Percentiles rank a stretch among this genome's conserved stretches.
phyloP scores from a whole-genome alignment of 177 flowering plant genomes.

The Tripterygium wilfordii region DNA sequence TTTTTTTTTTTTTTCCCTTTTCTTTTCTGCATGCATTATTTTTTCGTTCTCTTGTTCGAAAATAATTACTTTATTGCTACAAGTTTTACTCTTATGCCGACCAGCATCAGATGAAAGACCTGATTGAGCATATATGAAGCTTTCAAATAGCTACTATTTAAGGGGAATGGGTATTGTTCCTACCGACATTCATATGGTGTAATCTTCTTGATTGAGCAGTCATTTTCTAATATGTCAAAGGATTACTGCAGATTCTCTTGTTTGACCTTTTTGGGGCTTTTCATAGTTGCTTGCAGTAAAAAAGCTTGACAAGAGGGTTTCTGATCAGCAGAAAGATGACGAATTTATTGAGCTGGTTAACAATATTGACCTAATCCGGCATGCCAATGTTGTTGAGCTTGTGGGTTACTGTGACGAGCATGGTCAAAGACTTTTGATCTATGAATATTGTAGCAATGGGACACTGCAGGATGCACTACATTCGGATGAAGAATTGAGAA shows the following conservation, averaged over 20 bases:
- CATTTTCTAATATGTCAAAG: neutral
- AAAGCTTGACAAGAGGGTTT: constrained; percentile 49
- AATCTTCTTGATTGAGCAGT: too few species aligned
- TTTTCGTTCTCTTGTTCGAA: too few species aligned
- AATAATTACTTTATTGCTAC: too few species aligned
- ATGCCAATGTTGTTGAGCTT: constrained; percentile 62
- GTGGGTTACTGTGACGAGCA: constrained; percentile 76
- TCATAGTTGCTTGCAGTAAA: constrained; percentile 61
- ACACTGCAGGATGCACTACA: constrained; percentile 79
- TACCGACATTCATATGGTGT: too few species aligned
- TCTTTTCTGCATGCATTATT: too few species aligned
- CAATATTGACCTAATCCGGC: constrained; percentile 43
- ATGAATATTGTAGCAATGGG: constrained; percentile 75
- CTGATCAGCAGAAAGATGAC: constrained; percentile 43
- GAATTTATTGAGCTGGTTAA: constrained; percentile 66
- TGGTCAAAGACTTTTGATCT: constrained; percentile 52
- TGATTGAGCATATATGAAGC: too few species aligned
- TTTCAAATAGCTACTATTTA: neutral
- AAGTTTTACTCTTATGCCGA: too few species aligned
- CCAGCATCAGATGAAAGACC: too few species aligned
- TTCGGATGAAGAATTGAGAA: constrained; percentile 54
- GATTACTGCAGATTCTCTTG: constrained; percentile 10
- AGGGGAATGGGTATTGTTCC: too few species aligned
- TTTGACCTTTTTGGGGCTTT: constrained; percentile 8
- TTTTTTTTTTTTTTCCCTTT: too few species aligned